A percentile compares a stretch with the other conserved stretches of the same genome.
phyloP scores from a whole-genome alignment of 2,329 filamentous ascomycete species.

The Penicillium verrucosum region DNA sequence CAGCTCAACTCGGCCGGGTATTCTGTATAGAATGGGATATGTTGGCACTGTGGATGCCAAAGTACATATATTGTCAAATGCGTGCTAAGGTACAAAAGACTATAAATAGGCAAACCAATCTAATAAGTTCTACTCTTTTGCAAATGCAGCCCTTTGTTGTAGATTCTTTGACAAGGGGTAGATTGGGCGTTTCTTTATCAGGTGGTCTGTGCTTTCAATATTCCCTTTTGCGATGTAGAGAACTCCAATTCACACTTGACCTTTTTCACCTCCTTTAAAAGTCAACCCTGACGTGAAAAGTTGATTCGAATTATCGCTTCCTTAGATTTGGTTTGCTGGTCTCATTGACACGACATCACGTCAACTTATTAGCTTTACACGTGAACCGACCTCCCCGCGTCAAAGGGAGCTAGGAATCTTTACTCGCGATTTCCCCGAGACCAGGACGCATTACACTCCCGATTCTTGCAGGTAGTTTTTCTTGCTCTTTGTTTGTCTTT shows the following conservation, averaged over 20 bases:
- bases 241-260: neutral
- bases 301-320: neutral
- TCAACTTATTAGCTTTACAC: neutral
- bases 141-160: neutral
- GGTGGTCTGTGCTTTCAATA: neutral
- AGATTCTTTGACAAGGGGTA: neutral
- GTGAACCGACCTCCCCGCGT: neutral
- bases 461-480: neutral
- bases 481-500: neutral
- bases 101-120: neutral
- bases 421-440: neutral
- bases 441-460: neutral
- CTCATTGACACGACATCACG: neutral
- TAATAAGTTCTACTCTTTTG: neutral
- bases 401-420: neutral
- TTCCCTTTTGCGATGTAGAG: neutral
- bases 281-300: neutral
- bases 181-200: slow-evolving; percentile 1
- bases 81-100: neutral
- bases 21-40: slow-evolving; percentile 41
- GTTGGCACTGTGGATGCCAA: neutral
- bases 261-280: neutral
- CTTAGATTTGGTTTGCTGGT: too few relatives aligned
- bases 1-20: slow-evolving; percentile 68
- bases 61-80: neutral